Conservation (phyloP, 1,284 basidiomycete genomes). For the Neonothopanus nambi region DNA sequence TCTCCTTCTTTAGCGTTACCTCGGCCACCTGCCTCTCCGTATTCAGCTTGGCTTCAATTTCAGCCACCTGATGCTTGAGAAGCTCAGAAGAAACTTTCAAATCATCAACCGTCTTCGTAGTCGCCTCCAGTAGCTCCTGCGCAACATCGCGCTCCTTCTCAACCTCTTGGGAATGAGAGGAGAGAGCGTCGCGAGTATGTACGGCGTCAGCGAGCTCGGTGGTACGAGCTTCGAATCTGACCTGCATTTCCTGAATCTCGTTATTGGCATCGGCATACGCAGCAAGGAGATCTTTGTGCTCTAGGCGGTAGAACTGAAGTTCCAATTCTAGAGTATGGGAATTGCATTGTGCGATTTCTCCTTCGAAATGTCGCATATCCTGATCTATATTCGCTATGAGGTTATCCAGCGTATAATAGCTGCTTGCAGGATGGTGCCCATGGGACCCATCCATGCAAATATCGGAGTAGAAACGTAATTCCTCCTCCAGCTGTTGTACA, state of each 20-base stretch:
- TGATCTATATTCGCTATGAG: background rate
- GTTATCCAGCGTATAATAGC: background rate
- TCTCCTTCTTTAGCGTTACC: constrained; percentile 48
- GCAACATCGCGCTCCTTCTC: constrained; percentile 5
- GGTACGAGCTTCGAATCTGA: background rate
- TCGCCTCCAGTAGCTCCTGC: constrained; percentile 17
- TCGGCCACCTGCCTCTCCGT: constrained; percentile 25
- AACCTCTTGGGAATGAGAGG: constrained; percentile 15
- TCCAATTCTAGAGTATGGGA: constrained; percentile 11
- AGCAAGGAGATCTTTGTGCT: background rate
- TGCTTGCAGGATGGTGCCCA: background rate
- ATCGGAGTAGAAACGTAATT: constrained; percentile 36
- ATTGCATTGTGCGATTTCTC: background rate
- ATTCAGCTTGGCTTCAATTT: constrained; percentile 32
- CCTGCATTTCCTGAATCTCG: constrained; percentile 6
- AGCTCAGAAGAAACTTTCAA: constrained; percentile 27
- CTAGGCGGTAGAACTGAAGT: constrained; percentile 1
- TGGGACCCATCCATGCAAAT: constrained; percentile 5
- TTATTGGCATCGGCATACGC: constrained; percentile 8
- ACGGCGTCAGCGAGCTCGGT: background rate
- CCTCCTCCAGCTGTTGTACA: constrained; percentile 44
- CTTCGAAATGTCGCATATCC: background rate
- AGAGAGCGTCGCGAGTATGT: constrained; percentile 13
- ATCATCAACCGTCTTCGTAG: constrained; percentile 29
- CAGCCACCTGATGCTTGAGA: constrained; percentile 30